Evolutionary conservation across 1,284 basidiomycete genomes (phyloP).

Genomic region (Trichosporon asahii): DNA sequence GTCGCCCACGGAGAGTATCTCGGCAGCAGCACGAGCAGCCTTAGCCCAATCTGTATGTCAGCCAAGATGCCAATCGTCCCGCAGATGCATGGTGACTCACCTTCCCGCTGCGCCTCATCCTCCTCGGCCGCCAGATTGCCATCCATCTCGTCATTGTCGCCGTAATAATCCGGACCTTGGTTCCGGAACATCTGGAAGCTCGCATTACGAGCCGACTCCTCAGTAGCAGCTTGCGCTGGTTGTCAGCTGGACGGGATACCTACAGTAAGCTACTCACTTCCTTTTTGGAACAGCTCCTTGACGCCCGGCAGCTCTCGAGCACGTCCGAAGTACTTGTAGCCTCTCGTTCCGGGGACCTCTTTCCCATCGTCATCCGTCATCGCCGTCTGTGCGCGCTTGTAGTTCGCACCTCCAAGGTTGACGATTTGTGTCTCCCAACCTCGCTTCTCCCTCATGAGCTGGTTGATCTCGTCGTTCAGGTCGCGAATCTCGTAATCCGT

Average conservation of each 20-base stretch:
- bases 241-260: constrained; percentile 1
- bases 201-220: constrained; percentile 65
- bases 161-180: constrained; percentile 84
- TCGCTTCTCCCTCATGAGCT: constrained; percentile 85
- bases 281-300: constrained; percentile 82
- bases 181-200: constrained; percentile 86
- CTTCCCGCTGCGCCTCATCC: constrained; percentile 66
- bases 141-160: constrained; percentile 83
- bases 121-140: constrained; percentile 69
- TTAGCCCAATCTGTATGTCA: constrained; percentile 82
- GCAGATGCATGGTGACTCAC: constrained; percentile 54
- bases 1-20: constrained; percentile 22
- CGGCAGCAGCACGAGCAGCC: constrained; percentile 39
- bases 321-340: constrained; percentile 99
- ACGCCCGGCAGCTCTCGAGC: constrained; percentile 96
- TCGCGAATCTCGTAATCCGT: constrained; percentile 96
- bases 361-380: constrained; percentile 92
- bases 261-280: constrained; percentile 56
- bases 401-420: constrained; percentile 91
- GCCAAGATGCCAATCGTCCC: too few species aligned
- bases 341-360: constrained; percentile 93
- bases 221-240: constrained; percentile 68
- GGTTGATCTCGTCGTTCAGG: constrained; percentile 98
- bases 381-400: constrained; percentile 74
- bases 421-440: constrained; percentile 99